Percentiles rank a stretch among this genome's conserved stretches.
Evolutionary conservation across 352 stramenopile species (phyloP).

Genomic region (Phytophthora pistaciae): DNA sequence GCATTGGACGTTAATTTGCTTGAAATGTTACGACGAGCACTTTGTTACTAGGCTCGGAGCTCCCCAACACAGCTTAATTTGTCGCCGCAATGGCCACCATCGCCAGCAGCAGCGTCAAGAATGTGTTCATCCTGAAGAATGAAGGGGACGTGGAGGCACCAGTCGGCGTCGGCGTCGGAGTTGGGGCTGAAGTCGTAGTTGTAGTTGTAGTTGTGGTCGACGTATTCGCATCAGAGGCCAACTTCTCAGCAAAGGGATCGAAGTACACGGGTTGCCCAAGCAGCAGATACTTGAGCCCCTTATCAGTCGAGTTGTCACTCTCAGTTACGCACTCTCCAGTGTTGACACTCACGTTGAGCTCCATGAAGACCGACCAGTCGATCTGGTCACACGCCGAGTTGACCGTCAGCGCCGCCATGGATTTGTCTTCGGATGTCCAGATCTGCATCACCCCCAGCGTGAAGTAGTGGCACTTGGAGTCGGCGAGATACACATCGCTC

Average conservation of each 20-base stretch:
- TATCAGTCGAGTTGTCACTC: not conserved
- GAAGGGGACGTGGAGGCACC: not conserved
- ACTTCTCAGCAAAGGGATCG: not conserved
- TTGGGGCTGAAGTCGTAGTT: not conserved
- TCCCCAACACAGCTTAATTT: not conserved
- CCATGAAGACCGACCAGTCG: conserved; percentile 10
- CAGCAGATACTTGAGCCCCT: conserved; percentile 11
- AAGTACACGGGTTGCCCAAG: not conserved
- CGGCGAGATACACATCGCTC: conserved; percentile 6
- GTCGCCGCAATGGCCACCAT: not conserved
- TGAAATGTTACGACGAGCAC: too few relatives aligned
- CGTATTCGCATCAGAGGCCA: not conserved
- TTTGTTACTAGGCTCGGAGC: too few relatives aligned
- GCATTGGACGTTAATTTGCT: too few relatives aligned
- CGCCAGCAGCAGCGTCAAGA: not conserved
- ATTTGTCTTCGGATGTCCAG: conserved; percentile 9
- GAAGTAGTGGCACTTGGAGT: conserved; percentile 18
- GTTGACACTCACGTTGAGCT: conserved; percentile 25
- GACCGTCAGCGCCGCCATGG: conserved; percentile 8
- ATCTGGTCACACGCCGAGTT: conserved; percentile 8
- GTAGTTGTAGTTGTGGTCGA: not conserved
- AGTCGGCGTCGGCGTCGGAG: not conserved
- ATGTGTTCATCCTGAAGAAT: not conserved
- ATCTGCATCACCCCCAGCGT: conserved; percentile 16
- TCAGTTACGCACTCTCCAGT: conserved; percentile 6